Conservation (phyloP, 2,329 filamentous ascomycete species). For the Aureobasidium pullulans region DNA sequence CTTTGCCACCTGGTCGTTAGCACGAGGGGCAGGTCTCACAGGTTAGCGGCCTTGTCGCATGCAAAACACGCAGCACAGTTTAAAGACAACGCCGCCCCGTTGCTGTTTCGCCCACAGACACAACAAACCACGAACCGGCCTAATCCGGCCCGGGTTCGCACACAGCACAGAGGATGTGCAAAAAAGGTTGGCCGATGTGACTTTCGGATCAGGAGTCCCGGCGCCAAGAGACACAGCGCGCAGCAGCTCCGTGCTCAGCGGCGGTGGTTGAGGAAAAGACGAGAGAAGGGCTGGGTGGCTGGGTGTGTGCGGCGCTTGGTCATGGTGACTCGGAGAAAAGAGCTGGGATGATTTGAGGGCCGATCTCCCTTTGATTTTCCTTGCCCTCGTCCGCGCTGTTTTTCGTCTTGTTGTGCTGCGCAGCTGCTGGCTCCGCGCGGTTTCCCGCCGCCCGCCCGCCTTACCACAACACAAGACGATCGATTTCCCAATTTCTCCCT, state of each 20-base stretch:
- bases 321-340: not conserved
- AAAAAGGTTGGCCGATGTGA: not conserved
- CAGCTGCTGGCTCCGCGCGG: not conserved
- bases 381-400: not conserved
- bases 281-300: not conserved
- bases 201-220: conserved; percentile 9
- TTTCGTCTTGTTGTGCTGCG: not conserved
- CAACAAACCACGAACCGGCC: conserved; percentile 6
- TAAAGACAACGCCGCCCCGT: not conserved
- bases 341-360: conserved; percentile 11
- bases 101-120: conserved; percentile 8
- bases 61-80: conserved; percentile 12
- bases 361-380: conserved; percentile 9
- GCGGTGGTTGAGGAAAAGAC: not conserved
- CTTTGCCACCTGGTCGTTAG: not conserved
- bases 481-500: not conserved
- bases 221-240: conserved; percentile 3
- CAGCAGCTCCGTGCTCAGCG: not conserved
- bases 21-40: conserved; percentile 4
- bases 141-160: not conserved
- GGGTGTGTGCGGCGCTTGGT: not conserved
- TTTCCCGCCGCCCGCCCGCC: not conserved
- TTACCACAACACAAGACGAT: not conserved
- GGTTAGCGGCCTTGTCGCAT: not conserved
- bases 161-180: not conserved